phyloP scores from a whole-genome alignment of 2,329 filamentous ascomycete species.

The Sarocladium brachiariae region DNA sequence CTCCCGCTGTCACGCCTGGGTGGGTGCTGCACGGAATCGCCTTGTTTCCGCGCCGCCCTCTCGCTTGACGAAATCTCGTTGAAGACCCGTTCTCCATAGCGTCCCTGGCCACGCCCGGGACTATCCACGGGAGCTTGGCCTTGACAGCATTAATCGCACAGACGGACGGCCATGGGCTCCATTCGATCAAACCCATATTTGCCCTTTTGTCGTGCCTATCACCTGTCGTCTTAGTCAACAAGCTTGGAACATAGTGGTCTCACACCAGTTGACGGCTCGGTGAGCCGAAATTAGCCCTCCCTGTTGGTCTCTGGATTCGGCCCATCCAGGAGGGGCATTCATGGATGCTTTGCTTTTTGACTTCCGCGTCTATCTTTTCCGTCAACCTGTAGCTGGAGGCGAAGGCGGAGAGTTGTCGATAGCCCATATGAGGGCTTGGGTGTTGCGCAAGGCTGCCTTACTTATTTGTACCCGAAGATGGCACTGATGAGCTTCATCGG shows the following conservation, averaged over 20 bases:
- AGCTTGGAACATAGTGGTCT: neutral
- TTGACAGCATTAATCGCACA: slow-evolving; percentile 8
- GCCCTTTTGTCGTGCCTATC: neutral
- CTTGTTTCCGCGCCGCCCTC: neutral
- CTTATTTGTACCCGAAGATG: slow-evolving; percentile 55
- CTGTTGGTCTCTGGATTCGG: neutral
- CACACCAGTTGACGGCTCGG: neutral
- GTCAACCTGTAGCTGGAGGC: too few species aligned
- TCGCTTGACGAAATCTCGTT: neutral
- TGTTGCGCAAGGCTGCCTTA: slow-evolving; percentile 58
- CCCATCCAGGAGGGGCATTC: too few species aligned
- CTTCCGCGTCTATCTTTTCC: too few species aligned
- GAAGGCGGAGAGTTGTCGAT: slow-evolving; percentile 26
- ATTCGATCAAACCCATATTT: neutral
- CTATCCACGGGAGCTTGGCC: neutral
- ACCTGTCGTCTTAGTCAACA: neutral
- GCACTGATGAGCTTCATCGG: slow-evolving; percentile 65
- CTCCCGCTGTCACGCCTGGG: neutral
- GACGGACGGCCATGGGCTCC: slow-evolving; percentile 3
- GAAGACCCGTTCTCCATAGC: neutral
- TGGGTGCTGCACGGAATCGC: neutral
- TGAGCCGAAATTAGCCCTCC: neutral
- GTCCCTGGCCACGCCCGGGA: neutral
- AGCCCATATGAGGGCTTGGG: slow-evolving; percentile 32
- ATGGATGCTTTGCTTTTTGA: too few species aligned